phyloP scores from a whole-genome alignment of 352 stramenopile genomes.

The Pythium sukuiense region DNA sequence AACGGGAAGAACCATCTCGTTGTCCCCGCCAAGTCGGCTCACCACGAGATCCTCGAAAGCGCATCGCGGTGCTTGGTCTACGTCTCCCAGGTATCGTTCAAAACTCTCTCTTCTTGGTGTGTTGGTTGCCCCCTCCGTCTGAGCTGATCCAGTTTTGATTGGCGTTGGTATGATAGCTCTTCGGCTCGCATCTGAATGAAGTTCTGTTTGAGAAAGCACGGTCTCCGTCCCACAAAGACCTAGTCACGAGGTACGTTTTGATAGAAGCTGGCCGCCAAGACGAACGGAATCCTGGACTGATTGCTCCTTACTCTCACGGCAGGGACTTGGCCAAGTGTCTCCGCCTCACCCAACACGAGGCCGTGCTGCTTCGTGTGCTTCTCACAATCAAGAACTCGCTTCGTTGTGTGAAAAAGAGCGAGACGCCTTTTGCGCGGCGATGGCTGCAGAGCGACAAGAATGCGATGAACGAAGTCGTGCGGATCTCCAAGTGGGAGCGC shows the following conservation, averaged over 20 bases:
- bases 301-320: background rate
- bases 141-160: background rate
- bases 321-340: background rate
- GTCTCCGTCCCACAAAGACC: conserved; percentile 4
- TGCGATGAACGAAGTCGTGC: conserved; percentile 25
- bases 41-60: conserved; percentile 35
- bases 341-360: conserved; percentile 6
- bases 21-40: background rate
- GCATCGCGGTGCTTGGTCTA: conserved; percentile 60
- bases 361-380: conserved; percentile 48
- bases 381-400: conserved; percentile 62
- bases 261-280: background rate
- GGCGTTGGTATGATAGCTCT: conserved; percentile 41
- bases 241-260: conserved; percentile 28
- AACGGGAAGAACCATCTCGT: conserved; percentile 4
- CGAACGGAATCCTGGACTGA: too few relatives aligned
- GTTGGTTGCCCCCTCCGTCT: background rate
- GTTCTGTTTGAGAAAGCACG: conserved; percentile 38
- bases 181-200: conserved; percentile 54
- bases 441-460: conserved; percentile 10
- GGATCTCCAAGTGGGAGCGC: conserved; percentile 6
- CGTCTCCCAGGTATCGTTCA: conserved; percentile 50
- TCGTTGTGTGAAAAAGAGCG: conserved; percentile 39
- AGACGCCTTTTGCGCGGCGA: conserved; percentile 18
- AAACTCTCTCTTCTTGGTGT: background rate